Conservation (phyloP, 1,284 basidiomycete genomes). For the Wolfiporia cocos region DNA sequence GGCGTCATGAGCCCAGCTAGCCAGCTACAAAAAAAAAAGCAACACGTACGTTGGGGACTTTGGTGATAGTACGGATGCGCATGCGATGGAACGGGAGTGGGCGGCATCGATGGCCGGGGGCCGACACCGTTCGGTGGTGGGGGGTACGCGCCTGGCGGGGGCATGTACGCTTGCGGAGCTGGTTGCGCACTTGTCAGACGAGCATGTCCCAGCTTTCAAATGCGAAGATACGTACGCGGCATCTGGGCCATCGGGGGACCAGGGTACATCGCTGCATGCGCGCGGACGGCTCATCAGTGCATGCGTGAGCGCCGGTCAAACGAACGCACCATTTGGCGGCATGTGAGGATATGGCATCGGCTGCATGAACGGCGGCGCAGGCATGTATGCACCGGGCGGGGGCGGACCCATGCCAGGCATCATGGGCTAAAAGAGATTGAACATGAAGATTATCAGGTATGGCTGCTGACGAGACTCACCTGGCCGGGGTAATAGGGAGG, state of each 20-base stretch:
- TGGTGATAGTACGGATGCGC: slow-evolving; percentile 82
- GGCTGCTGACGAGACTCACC: slow-evolving; percentile 33
- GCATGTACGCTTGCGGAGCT: slow-evolving; percentile 68
- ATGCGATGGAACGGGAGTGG: slow-evolving; percentile 77
- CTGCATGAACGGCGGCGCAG: slow-evolving; percentile 67
- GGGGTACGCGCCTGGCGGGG: slow-evolving; percentile 62
- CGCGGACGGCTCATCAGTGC: slow-evolving; percentile 2
- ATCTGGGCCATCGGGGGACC: slow-evolving; percentile 75
- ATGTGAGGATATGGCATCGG: slow-evolving; percentile 78
- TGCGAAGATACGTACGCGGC: slow-evolving; percentile 53
- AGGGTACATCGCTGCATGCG: slow-evolving; percentile 64
- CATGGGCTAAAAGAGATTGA: slow-evolving; percentile 47
- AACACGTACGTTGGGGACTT: slow-evolving; percentile 65
- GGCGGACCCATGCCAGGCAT: slow-evolving; percentile 78
- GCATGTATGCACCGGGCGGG: slow-evolving; percentile 72
- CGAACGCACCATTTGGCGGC: slow-evolving; percentile 59
- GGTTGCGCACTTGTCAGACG: slow-evolving; percentile 3
- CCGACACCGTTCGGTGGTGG: slow-evolving; percentile 69
- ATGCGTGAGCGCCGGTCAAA: not conserved
- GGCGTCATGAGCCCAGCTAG: slow-evolving; percentile 12
- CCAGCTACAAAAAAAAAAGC: slow-evolving; percentile 15
- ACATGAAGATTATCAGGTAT: not conserved
- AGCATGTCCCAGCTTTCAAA: too few relatives aligned
- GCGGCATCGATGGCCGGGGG: slow-evolving; percentile 77
- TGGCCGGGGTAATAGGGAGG: slow-evolving; percentile 72